phyloP scores from a whole-genome alignment of 257 asterid species.

The Henckelia pumila region DNA sequence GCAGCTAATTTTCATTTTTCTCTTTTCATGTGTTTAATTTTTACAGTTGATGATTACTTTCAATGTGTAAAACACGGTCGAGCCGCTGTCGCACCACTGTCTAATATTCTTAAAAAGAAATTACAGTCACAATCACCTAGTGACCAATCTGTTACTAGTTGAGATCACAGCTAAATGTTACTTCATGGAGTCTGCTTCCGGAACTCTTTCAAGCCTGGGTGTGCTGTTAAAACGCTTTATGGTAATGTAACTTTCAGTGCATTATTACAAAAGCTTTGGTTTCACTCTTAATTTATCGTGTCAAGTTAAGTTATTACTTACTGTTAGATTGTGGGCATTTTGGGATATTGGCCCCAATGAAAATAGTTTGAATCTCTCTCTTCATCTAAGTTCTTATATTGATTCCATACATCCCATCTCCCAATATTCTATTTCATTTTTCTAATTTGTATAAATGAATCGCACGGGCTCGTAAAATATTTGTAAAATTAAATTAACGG shows the following conservation, averaged over 20 bases:
- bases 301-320: too few relatives aligned
- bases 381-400: too few relatives aligned
- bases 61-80: constrained; percentile 70
- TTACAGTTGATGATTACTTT: constrained; percentile 69
- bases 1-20: constrained; percentile 2
- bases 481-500: too few relatives aligned
- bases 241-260: neutral
- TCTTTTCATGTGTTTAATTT: constrained; percentile 1
- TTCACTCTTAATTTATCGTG: neutral
- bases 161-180: neutral
- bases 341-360: too few relatives aligned
- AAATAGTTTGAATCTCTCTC: too few relatives aligned
- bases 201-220: neutral
- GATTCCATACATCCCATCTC: too few relatives aligned
- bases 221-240: too few relatives aligned
- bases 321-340: neutral
- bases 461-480: too few relatives aligned
- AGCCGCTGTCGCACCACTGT: constrained; percentile 61
- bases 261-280: neutral
- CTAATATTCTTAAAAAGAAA: constrained; percentile 74
- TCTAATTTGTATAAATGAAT: too few relatives aligned
- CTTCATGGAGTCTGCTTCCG: neutral
- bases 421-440: too few relatives aligned
- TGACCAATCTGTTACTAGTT: constrained; percentile 39
- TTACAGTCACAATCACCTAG: constrained; percentile 41